These are phyloP conservation scores for Polyporus arcularius DNA, from an alignment of 768 basidiomycete genomes.

Conservation along the genomic window DNA sequence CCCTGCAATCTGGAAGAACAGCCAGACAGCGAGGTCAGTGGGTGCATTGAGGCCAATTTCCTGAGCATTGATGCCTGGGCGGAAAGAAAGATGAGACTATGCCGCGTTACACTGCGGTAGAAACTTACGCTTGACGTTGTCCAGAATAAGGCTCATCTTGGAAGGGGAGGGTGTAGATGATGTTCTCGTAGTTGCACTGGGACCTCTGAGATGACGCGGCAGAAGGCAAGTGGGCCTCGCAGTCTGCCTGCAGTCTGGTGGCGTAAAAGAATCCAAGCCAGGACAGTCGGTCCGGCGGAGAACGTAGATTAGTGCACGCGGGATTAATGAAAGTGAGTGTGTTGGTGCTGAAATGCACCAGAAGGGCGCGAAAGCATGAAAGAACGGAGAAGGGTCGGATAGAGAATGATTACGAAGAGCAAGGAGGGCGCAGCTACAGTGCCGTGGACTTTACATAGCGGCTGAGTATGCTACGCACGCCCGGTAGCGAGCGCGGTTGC, in stretches of 20 bases:
- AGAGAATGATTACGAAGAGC: background rate
- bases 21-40: constrained; percentile 40
- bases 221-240: constrained; percentile 3
- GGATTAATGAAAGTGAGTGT: constrained; percentile 14
- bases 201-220: background rate
- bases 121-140: constrained; percentile 1
- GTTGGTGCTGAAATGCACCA: background rate
- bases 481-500: background rate
- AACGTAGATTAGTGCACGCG: constrained; percentile 12
- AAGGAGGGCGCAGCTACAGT: background rate
- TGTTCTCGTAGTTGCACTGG: background rate
- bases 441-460: background rate
- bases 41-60: constrained; percentile 28
- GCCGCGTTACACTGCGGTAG: background rate
- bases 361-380: background rate
- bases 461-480: background rate
- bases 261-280: constrained; percentile 7
- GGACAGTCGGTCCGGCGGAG: background rate
- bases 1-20: constrained; percentile 47
- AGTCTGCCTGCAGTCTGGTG: constrained; percentile 9
- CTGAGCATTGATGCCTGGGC: constrained; percentile 25
- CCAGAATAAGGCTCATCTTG: background rate
- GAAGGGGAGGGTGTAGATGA: background rate
- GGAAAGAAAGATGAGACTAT: background rate
- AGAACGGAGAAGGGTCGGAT: background rate